Percentiles rank a stretch among this genome's conserved stretches.
phyloP scores from a whole-genome alignment of 129 eudicot species.

The Artemisia annua region DNA sequence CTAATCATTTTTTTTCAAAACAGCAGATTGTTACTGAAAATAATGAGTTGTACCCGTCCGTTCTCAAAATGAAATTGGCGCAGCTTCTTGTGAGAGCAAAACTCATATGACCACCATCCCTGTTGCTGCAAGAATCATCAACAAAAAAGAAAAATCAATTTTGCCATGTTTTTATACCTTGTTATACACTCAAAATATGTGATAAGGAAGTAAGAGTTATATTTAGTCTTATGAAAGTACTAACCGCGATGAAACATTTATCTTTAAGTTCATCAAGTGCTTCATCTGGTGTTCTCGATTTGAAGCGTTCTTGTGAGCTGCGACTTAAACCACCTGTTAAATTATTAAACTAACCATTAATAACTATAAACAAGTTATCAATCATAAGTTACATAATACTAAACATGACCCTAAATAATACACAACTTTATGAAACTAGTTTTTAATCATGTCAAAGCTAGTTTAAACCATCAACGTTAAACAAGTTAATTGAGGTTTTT shows the following conservation, averaged over 20 bases:
- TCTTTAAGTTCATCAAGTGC: constrained; percentile 83
- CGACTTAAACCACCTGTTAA: constrained; percentile 64
- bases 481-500: too few species aligned
- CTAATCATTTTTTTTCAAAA: too few species aligned
- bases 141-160: constrained; percentile 3
- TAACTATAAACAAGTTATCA: too few species aligned
- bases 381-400: background rate
- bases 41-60: constrained; percentile 48
- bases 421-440: too few species aligned
- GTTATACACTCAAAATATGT: background rate
- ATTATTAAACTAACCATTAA: background rate
- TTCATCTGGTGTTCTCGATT: constrained; percentile 92
- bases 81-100: constrained; percentile 65
- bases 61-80: constrained; percentile 90
- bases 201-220: background rate
- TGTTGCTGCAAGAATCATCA: constrained; percentile 68
- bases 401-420: too few species aligned
- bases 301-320: constrained; percentile 75
- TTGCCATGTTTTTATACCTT: too few species aligned
- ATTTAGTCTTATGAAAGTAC: constrained; percentile 10
- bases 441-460: too few species aligned
- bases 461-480: too few species aligned
- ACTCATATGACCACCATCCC: constrained; percentile 96
- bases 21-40: background rate
- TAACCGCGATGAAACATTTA: constrained; percentile 73